A percentile compares a stretch with the other conserved stretches of the same genome.
phyloP scores from a whole-genome alignment of 768 basidiomycete species.

The Megacollybia marginata region DNA sequence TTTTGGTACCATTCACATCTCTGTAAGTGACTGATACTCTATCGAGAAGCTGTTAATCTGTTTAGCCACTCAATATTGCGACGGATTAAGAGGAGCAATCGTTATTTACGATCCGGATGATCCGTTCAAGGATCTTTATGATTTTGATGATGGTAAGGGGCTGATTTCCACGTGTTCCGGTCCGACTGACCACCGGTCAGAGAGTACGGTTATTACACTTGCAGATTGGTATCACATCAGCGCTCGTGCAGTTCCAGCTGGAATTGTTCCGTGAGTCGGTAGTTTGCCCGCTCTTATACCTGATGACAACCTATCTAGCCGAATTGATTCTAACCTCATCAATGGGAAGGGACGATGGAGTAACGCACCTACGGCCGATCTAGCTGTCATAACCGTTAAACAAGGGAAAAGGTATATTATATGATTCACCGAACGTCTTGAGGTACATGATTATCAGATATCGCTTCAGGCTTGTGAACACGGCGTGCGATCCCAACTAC shows the following conservation, averaged over 20 bases:
- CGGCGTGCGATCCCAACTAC: slow-evolving; percentile 20
- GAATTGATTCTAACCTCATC: slow-evolving; percentile 19
- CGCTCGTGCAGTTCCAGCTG: neutral
- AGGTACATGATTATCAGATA: slow-evolving; percentile 12
- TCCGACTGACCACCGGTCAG: neutral
- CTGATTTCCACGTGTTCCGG: neutral
- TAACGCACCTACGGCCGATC: slow-evolving; percentile 13
- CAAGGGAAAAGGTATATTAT: slow-evolving; percentile 11
- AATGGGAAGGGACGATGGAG: slow-evolving; percentile 21
- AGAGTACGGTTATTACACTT: slow-evolving; percentile 29
- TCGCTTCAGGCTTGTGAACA: slow-evolving; percentile 22
- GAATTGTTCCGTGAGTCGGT: slow-evolving; percentile 1
- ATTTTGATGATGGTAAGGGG: slow-evolving; percentile 23
- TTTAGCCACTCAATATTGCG: slow-evolving; percentile 41
- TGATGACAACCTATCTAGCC: neutral
- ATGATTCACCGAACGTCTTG: slow-evolving; percentile 11
- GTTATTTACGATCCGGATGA: slow-evolving; percentile 32
- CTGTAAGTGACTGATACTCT: slow-evolving; percentile 27
- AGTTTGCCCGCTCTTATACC: neutral
- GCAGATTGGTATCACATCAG: slow-evolving; percentile 22
- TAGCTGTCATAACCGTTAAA: slow-evolving; percentile 16
- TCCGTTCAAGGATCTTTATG: slow-evolving; percentile 23
- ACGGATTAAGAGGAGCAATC: slow-evolving; percentile 30
- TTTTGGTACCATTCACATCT: slow-evolving; percentile 36
- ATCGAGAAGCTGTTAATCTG: slow-evolving; percentile 20